phyloP scores from a whole-genome alignment of 2,329 filamentous ascomycete genomes.

The Knufia fluminis region DNA sequence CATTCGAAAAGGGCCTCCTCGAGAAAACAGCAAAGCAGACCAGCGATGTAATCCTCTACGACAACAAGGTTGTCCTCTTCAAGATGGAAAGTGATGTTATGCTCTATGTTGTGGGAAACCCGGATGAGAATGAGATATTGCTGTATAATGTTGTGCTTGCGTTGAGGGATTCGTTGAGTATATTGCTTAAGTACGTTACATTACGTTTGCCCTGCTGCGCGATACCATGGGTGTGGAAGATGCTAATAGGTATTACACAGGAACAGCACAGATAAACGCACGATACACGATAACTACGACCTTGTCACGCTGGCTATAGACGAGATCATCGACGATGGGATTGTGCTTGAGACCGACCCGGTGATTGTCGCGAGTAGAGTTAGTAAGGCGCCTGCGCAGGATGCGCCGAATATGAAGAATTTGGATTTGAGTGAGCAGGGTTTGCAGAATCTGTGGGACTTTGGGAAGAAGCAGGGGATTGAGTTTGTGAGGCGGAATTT shows the following conservation, averaged over 20 bases:
- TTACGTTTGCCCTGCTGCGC: no score
- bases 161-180: constrained; percentile 79
- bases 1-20: constrained; percentile 90
- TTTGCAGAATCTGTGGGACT: constrained; percentile 84
- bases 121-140: constrained; percentile 94
- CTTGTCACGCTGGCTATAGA: constrained; percentile 88
- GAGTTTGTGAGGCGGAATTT: constrained; percentile 70
- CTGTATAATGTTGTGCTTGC: constrained; percentile 90
- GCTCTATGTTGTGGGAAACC: constrained; percentile 82
- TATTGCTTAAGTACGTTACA: constrained; percentile 74
- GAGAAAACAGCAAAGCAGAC: constrained; percentile 95
- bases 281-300: constrained; percentile 97
- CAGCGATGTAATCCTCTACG: constrained; percentile 93
- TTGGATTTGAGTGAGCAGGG: constrained; percentile 95
- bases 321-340: constrained; percentile 89
- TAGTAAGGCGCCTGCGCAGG: constrained; percentile 81
- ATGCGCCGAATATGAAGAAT: constrained; percentile 77
- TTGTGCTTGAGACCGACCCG: constrained; percentile 94
- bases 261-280: constrained; percentile 94
- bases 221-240: no score
- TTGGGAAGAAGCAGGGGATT: constrained; percentile 83
- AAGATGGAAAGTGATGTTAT: constrained; percentile 98
- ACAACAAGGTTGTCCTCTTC: constrained; percentile 92
- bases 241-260: no score
- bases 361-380: constrained; percentile 88